Base-by-base conservation (phyloP, 306 rosid genomes). In the Corylus avellana region DNA sequence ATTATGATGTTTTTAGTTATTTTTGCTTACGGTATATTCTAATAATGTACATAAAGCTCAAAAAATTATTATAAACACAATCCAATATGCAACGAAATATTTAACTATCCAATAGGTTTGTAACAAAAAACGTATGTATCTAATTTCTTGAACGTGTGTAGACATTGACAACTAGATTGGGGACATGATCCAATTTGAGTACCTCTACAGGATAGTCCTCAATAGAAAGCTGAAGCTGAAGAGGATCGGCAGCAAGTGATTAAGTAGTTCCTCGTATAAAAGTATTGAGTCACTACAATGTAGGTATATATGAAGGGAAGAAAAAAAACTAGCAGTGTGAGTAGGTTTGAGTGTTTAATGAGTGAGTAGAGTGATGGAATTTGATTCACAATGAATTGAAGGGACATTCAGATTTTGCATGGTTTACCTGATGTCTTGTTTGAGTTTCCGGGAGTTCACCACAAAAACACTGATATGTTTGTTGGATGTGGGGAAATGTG, bases 401-500 rank as follows among this genome's bases (percentile, higher is more conserved):
- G 29, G 12, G 50, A 68, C 42, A 12, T 68, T 68, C 3, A 42
- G 68, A 64, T 64, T 35, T 56, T 35, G 11, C 18, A 35, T 64
- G 47, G 12, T n/a, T 67, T 39, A 67, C 67, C 12, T 48, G 49
- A 16, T 1, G 35, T 16, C 25, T 39, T 66, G 44, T 67, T 32
- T 80, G 66, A 17, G 73, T 67, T 22, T 64, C 39, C 10, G 14
- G 25, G 25, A 50, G 67, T 68, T 72, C 17, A 25, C 54, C 61
- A 0, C 29, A 49, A 49, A 59, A 47, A 59, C 0, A 13, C 16
- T 63, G 44, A 63, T 32, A 17, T 63, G 8, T 63, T 63, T 35
- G n/a, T 13, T 37, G 51, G 35, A 27, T 22, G 9, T 29, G 61
- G 5, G 4, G 71, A 72, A 42, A 55, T 13, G 35, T 3, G 53